A percentile compares a stretch with the other conserved stretches of the same genome.
phyloP scores from a whole-genome alignment of 1,284 basidiomycete genomes.

The Stygiomarasmius scandens region DNA sequence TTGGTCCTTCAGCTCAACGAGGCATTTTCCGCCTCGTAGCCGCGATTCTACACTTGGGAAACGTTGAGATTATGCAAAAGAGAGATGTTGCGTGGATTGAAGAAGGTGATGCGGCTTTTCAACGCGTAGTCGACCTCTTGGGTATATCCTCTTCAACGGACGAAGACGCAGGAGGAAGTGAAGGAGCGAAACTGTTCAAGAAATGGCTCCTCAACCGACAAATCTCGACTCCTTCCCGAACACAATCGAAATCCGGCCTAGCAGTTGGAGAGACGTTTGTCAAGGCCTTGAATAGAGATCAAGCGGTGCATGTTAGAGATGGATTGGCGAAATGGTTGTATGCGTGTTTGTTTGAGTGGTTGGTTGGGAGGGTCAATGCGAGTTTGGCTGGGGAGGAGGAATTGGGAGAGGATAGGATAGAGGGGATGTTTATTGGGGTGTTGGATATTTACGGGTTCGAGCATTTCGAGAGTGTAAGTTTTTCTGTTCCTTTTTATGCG shows the following conservation, averaged over 20 bases:
- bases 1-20: conserved; percentile 48
- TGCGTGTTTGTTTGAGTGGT: conserved; percentile 97
- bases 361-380: conserved; percentile 96
- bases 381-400: conserved; percentile 80
- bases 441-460: conserved; percentile 98
- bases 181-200: conserved; percentile 69
- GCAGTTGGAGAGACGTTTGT: conserved; percentile 81
- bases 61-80: conserved; percentile 85
- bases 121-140: conserved; percentile 84
- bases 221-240: conserved; percentile 77
- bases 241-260: background rate
- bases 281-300: conserved; percentile 80
- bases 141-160: conserved; percentile 69
- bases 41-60: conserved; percentile 93
- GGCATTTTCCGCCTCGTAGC: conserved; percentile 66
- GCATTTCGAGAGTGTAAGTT: conserved; percentile 87
- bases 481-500: background rate
- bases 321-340: conserved; percentile 99
- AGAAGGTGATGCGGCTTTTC: conserved; percentile 82
- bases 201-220: conserved; percentile 99
- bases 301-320: conserved; percentile 93
- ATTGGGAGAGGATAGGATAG: conserved; percentile 58
- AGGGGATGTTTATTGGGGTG: conserved; percentile 97
- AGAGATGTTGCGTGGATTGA: conserved; percentile 88
- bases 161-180: conserved; percentile 38